Evolutionary conservation across 441 rosid genomes (phyloP), one percentile per base, ranked within the genome.

Genomic region (Manihot esculenta): DNA sequence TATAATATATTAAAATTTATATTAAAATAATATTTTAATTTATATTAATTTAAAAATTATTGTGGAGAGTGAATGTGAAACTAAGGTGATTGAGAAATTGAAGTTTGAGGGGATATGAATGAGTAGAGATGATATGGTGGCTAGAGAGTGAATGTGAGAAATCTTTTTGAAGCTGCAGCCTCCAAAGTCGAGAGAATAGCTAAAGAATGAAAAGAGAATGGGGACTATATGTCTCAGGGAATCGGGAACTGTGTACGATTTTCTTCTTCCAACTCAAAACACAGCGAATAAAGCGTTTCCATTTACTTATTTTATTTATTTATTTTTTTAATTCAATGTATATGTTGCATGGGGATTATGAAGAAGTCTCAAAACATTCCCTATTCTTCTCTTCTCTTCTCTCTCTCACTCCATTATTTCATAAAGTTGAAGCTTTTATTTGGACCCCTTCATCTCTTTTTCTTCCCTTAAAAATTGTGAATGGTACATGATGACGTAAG

Each of bases 211-310:
- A 83, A 83, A 81, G 78, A 76, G 77, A 75, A 77, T 54, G 41
- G 78, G 72, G 85, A 76, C 71, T 70, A 60, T 42, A 66, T 77
- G 72, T 79, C 75, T 42, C 57, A 73, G 75, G 79, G 85, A 80
- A 82, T 84, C 81, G 86, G 87, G 87, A 84, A 79, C 80, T 74
- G 86, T 80, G 86, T 82, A 77, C 81, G 84, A 76, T 75, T 84
- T 84, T 73, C 80, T 86, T 73, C 77, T 35, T 35, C 80, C 72
- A 74, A 73, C 79, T 74, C 81, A 57, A n/a, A 58, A 72, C 73
- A 74, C 77, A 76, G 21, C 77, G 86, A 81, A 83, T 81, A 83
- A 83, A 81, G 89, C 18, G 76, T 66, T 71, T 72, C 74, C 70
- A 21, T 72, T 70, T 49, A 48, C 20, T 47, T 49, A 12, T 69